Evolutionary conservation across 2,329 filamentous ascomycete species (phyloP).

Genomic region (Microascus cirrosus): DNA sequence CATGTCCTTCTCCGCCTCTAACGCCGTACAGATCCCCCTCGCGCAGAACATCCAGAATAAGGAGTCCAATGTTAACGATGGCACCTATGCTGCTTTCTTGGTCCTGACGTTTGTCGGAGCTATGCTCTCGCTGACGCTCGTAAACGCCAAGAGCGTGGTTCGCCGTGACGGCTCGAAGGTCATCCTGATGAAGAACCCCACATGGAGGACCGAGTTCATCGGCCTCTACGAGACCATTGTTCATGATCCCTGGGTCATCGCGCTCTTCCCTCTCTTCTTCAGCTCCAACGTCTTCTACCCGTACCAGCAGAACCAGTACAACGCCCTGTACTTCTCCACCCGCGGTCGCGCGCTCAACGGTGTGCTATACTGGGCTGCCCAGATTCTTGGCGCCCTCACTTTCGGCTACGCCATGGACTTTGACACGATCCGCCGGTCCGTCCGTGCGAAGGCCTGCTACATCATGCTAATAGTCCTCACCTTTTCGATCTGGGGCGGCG

Average conservation of each 20-base stretch:
- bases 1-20: background rate
- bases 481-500: slow-evolving; percentile 72
- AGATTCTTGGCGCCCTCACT: slow-evolving; percentile 64
- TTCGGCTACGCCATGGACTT: slow-evolving; percentile 64
- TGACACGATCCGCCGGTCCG: slow-evolving; percentile 44
- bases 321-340: slow-evolving; percentile 41
- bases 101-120: slow-evolving; percentile 70
- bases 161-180: slow-evolving; percentile 69
- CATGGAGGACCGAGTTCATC: slow-evolving; percentile 67
- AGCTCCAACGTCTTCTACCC: slow-evolving; percentile 44
- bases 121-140: slow-evolving; percentile 55
- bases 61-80: slow-evolving; percentile 48
- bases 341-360: slow-evolving; percentile 57
- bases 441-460: slow-evolving; percentile 56
- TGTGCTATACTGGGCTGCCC: slow-evolving; percentile 67
- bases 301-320: slow-evolving; percentile 45
- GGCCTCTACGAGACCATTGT: slow-evolving; percentile 66
- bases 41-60: slow-evolving; percentile 57
- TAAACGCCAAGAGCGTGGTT: slow-evolving; percentile 60
- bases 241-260: slow-evolving; percentile 60
- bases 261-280: slow-evolving; percentile 53
- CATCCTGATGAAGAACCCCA: slow-evolving; percentile 84
- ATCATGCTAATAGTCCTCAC: slow-evolving; percentile 55
- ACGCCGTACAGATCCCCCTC: slow-evolving; percentile 45
- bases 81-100: slow-evolving; percentile 82